Evolutionary conservation across 2,329 filamentous ascomycete species (phyloP), one percentile per base, ranked within the genome.

Genomic region (Macrophomina pseudophaseolina): DNA sequence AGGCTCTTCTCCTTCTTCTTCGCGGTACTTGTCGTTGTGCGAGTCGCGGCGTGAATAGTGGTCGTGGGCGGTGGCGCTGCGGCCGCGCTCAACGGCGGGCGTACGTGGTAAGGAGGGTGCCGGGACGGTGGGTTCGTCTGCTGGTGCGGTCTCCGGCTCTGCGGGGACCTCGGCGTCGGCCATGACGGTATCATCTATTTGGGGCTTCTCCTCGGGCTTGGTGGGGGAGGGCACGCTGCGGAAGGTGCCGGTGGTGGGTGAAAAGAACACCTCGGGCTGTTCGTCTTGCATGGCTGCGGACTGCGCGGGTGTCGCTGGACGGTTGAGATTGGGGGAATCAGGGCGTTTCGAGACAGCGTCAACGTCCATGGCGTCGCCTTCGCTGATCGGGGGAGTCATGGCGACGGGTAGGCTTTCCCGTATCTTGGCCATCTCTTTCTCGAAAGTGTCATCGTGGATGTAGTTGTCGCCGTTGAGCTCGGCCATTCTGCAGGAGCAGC

Each of bases 361-460:
- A 28, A 59, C 28, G 5, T 71, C 74, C 8, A 79, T 76, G 71
- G 76, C 78, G 35, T 85, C 84, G 74, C 90, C 89, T 65, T 87
- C 86, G 56, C 88, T 90, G 72, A 90, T 84, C 18, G 85, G 84
- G 5, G 88, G 86, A 12, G 87, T 84, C 71, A 90, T 86, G 64
- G 88, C 83, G 28, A 35, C 33, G 74, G 84, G 70, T 80, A 84
- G 66, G 77, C 80, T 71, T 75, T 82, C 68, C 70, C 75, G 79
- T 68, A 79, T 78, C 11, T 73, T 73, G 67, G 78, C 72, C 71
- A 79, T 78, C 65, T 76, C 76, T 28, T 70, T 72, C 4, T 70
- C 73, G 38, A 76, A 76, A 5, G 72, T 75, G 62, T 75, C 70
- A 68, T 79, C 74, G 68, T 81, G 71, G 71, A 80, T 72, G 71